phyloP scores from a whole-genome alignment of 2,329 filamentous ascomycete genomes.

The Sarocladiaceae sp. region DNA sequence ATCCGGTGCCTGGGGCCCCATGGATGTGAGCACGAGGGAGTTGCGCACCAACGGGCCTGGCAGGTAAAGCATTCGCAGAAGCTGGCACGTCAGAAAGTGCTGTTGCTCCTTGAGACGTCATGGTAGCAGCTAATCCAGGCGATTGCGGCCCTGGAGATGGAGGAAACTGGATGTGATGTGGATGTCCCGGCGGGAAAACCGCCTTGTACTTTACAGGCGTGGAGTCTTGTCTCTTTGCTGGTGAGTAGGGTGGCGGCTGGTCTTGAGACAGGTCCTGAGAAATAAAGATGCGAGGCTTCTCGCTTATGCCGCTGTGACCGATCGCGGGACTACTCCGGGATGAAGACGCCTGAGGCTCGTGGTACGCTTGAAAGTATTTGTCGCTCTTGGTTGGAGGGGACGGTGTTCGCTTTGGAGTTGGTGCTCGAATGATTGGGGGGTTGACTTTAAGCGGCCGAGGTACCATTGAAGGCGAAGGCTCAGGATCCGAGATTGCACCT shows the following conservation, averaged over 20 bases:
- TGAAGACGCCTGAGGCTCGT: slow-evolving; percentile 15
- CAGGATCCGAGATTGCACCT: slow-evolving; percentile 4
- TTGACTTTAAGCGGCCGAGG: slow-evolving; percentile 17
- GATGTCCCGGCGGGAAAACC: slow-evolving; percentile 53
- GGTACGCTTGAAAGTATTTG: slow-evolving; percentile 4
- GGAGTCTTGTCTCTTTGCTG: slow-evolving; percentile 34
- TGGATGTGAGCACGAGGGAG: slow-evolving; percentile 40
- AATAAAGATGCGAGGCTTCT: slow-evolving; percentile 34
- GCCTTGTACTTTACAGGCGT: slow-evolving; percentile 47
- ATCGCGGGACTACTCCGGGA: slow-evolving; percentile 16
- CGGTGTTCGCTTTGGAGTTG: slow-evolving; percentile 29
- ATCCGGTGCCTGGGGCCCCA: slow-evolving; percentile 33
- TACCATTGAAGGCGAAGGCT: slow-evolving; percentile 4
- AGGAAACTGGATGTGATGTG: slow-evolving; percentile 41
- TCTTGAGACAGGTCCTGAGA: slow-evolving; percentile 34
- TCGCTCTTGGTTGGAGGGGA: slow-evolving; percentile 20
- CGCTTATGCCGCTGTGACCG: slow-evolving; percentile 15
- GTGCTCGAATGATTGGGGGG: slow-evolving; percentile 31
- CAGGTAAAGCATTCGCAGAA: slow-evolving; percentile 28
- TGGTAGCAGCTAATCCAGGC: slow-evolving; percentile 56
- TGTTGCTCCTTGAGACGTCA: slow-evolving; percentile 59
- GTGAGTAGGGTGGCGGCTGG: slow-evolving; percentile 53
- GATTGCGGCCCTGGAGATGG: slow-evolving; percentile 59
- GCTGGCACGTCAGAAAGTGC: slow-evolving; percentile 53
- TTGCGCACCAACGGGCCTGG: slow-evolving; percentile 40